Percentiles rank a stretch among this genome's conserved stretches.
Conservation (phyloP, 1,139 yeast species). For the Diutina siamensis region DNA sequence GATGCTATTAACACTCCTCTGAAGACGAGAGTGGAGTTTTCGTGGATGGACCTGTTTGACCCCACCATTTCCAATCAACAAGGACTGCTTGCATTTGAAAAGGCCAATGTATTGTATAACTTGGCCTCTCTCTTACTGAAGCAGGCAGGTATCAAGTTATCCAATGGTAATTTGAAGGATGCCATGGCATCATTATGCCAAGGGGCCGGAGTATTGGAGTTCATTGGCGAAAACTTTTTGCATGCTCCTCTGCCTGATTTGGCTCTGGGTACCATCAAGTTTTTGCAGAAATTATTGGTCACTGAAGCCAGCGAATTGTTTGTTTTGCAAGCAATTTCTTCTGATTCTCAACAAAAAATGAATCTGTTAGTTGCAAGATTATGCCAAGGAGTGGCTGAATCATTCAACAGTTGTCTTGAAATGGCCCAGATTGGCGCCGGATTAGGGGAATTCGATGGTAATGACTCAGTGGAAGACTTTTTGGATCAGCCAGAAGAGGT, state of each 20-base stretch:
- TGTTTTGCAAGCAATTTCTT: conserved; percentile 47
- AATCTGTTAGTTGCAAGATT: conserved; percentile 65
- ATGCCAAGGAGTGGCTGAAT: conserved; percentile 46
- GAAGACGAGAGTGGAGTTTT: conserved; percentile 40
- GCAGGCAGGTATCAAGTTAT: conserved; percentile 44
- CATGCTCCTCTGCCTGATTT: conserved; percentile 86
- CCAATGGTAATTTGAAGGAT: conserved; percentile 39
- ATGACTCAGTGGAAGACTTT: conserved; percentile 7
- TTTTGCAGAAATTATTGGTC: conserved; percentile 53
- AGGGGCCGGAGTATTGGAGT: conserved; percentile 70
- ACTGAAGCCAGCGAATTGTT: conserved; percentile 90
- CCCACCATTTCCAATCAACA: conserved; percentile 28
- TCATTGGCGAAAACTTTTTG: conserved; percentile 67
- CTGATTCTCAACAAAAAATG: conserved; percentile 35
- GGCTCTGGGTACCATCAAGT: conserved; percentile 55
- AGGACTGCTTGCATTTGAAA: conserved; percentile 70
- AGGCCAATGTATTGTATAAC: conserved; percentile 75
- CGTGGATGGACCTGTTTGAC: conserved; percentile 72
- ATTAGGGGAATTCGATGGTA: conserved; percentile 24
- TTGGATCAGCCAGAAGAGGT: conserved; percentile 9
- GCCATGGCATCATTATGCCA: conserved; percentile 56
- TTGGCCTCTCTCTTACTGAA: conserved; percentile 25
- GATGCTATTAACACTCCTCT: conserved; percentile 34
- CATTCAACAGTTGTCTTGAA: conserved; percentile 40
- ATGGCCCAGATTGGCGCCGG: conserved; percentile 20